phyloP scores from a whole-genome alignment of 495 filamentous ascomycete genomes.

The Aspergillus sparsus region DNA sequence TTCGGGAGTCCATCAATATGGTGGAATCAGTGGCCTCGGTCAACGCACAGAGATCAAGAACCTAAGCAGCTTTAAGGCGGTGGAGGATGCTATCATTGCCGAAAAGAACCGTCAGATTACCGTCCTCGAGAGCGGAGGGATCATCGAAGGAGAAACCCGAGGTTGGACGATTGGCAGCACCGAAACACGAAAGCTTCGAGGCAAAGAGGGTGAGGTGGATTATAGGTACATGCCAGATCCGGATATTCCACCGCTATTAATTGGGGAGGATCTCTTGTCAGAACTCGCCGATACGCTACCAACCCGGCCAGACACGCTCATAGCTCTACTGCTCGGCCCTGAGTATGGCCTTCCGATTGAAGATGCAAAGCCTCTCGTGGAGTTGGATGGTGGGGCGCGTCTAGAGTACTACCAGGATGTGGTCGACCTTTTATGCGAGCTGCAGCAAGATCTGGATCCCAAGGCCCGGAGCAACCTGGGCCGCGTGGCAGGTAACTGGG shows the following conservation, averaged over 20 bases:
- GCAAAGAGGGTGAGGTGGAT: conserved; percentile 96
- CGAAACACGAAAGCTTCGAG: conserved; percentile 72
- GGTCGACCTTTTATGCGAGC: conserved; percentile 53
- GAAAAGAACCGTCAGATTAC: conserved; percentile 87
- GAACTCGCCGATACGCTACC: conserved; percentile 63
- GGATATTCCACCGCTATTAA: conserved; percentile 77
- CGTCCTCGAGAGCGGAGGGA: conserved; percentile 75
- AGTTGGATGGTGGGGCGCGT: conserved; percentile 76
- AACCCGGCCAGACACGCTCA: conserved; percentile 65
- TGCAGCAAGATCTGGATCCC: conserved; percentile 37
- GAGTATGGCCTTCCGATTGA: conserved; percentile 71
- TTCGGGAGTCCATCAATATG: conserved; percentile 51
- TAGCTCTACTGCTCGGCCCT: conserved; percentile 55
- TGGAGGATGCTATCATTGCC: conserved; percentile 89
- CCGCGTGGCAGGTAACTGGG: conserved; percentile 64
- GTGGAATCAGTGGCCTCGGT: conserved; percentile 63
- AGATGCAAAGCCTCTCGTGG: conserved; percentile 80
- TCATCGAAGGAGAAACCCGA: conserved; percentile 82
- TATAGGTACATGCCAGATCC: conserved; percentile 99
- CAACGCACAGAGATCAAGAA: conserved; percentile 98
- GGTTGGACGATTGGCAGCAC: conserved; percentile 85
- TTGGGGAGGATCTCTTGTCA: conserved; percentile 68
- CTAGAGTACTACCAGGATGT: conserved; percentile 82
- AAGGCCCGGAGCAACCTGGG: conserved; percentile 31
- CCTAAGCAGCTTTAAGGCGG: conserved; percentile 87